Conservation (phyloP, 768 basidiomycete species). For the Hydnomerulius pinastri region DNA sequence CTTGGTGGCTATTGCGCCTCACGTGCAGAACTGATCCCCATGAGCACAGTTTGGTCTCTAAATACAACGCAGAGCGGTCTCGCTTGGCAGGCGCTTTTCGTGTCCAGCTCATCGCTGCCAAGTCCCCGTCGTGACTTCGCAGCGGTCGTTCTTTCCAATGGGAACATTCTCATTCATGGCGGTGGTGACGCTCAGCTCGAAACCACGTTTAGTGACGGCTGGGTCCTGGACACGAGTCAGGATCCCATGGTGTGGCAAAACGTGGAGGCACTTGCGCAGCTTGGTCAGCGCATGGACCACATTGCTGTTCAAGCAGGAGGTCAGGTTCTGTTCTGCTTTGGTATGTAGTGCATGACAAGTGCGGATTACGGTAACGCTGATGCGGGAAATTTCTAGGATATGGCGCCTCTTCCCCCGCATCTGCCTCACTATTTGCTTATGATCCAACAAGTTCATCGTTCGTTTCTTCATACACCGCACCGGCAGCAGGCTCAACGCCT, state of each 20-base stretch:
- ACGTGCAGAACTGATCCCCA: conserved; percentile 47
- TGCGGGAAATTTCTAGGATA: conserved; percentile 34
- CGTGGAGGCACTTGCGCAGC: conserved; percentile 49
- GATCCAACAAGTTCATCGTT: conserved; percentile 38
- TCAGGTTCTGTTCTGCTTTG: conserved; percentile 76
- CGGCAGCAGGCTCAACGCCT: conserved; percentile 30
- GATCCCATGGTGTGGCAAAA: conserved; percentile 61
- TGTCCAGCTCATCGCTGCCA: conserved; percentile 47
- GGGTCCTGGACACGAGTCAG: conserved; percentile 61
- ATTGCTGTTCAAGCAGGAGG: conserved; percentile 62
- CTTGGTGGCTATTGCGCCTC: conserved; percentile 71
- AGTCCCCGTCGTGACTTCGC: conserved; percentile 65
- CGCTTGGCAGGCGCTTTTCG: conserved; percentile 51
- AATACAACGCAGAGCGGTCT: conserved; percentile 51
- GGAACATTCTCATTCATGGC: conserved; percentile 73
- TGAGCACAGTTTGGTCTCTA: conserved; percentile 63
- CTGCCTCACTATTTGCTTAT: conserved; percentile 58
- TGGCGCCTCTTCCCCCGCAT: conserved; percentile 40
- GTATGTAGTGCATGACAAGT: conserved; percentile 43
- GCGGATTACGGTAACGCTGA: conserved; percentile 1
- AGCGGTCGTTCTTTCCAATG: conserved; percentile 48
- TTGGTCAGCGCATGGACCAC: conserved; percentile 74
- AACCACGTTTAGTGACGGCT: conserved; percentile 63
- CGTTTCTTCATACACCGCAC: conserved; percentile 44
- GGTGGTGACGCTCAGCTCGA: conserved; percentile 64